Base-by-base conservation (phyloP, 805 yeast species). In the Priceomyces castillae region DNA sequence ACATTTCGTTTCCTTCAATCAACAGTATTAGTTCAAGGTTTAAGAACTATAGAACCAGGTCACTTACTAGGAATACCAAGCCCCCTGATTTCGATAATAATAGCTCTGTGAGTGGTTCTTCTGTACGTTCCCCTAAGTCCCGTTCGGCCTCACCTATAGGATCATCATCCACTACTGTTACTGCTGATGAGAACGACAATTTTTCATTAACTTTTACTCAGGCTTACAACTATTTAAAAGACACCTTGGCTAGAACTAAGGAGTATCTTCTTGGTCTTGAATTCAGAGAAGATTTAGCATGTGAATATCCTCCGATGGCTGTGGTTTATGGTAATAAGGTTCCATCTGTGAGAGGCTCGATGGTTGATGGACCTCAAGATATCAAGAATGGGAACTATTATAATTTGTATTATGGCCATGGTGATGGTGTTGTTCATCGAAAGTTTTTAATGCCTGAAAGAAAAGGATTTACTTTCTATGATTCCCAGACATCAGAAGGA, bases 341-440 rank as follows among this genome's bases (percentile, higher is more conserved):
- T 1, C 97, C 97, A 0, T 86, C 96, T 0, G 90, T 88, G 3
- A 74, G 94, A 41, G 95, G 92, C 6, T 84, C 88, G 2, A 67
- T 81, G 41, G 94, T 90, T 1, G 59, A 70, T 25, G 78, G 82
- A 4, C 58, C 58, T 9, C 76, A 82, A 34, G 94, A 81, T 30
- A 81, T 90, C 46, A 73, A 67, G 44, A 72, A 76, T 31, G 96
- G 96, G 3, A 76, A 80, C 49, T 90, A 86, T 65, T 80, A 76
- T 49, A 83, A 86, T 53, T 84, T 88, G 53, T 80, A 76, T 53
- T 90, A 87, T 55, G 96, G 95, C 0, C 87, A 88, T 3, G 97
- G 97, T 12, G 97, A 90, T 61, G 97, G 97, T 34, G 97, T 90
- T 15, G 88, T 88, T 1, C 86, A 86, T 62, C 86, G 84, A 51